Evolutionary conservation across 345 rosid genomes (phyloP).

Genomic region (Nephelium lappaceum): DNA sequence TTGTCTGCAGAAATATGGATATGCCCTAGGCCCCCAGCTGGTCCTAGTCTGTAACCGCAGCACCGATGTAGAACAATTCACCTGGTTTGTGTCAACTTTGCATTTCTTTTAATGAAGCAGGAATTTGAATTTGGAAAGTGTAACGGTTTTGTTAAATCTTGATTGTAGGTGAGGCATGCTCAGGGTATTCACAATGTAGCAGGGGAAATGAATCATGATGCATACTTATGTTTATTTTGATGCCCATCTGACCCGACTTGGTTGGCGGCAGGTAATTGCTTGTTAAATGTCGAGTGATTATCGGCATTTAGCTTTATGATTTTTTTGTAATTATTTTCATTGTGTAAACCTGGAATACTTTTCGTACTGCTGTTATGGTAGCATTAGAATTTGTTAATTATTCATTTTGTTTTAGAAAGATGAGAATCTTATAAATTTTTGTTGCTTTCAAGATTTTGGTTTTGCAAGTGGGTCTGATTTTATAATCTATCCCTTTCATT

Average conservation of each 20-base stretch:
- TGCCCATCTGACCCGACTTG: slow-evolving; percentile 79
- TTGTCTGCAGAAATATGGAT: slow-evolving; percentile 44
- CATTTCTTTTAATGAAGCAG: background rate
- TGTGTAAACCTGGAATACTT: background rate
- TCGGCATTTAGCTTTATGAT: background rate
- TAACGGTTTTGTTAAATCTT: slow-evolving; percentile 4
- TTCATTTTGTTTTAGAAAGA: background rate
- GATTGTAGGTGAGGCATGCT: slow-evolving; percentile 79
- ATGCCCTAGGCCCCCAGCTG: background rate
- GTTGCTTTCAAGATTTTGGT: background rate
- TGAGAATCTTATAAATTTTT: background rate
- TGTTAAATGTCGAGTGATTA: background rate
- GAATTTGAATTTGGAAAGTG: background rate
- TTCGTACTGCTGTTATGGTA: background rate
- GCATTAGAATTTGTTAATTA: background rate
- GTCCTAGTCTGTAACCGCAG: slow-evolving; percentile 53
- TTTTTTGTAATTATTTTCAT: background rate
- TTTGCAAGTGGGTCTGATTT: background rate
- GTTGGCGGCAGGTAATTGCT: slow-evolving; percentile 72
- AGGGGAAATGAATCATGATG: slow-evolving; percentile 54
- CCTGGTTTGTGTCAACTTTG: slow-evolving; percentile 47
- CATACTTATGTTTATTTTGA: slow-evolving; percentile 67
- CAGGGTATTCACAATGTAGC: slow-evolving; percentile 87
- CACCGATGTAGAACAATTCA: slow-evolving; percentile 78
- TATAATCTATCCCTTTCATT: background rate